Percentiles rank a stretch among this genome's conserved stretches.
Conservation (phyloP, 2,329 filamentous ascomycete species). For the Amauroascus verrucosus region DNA sequence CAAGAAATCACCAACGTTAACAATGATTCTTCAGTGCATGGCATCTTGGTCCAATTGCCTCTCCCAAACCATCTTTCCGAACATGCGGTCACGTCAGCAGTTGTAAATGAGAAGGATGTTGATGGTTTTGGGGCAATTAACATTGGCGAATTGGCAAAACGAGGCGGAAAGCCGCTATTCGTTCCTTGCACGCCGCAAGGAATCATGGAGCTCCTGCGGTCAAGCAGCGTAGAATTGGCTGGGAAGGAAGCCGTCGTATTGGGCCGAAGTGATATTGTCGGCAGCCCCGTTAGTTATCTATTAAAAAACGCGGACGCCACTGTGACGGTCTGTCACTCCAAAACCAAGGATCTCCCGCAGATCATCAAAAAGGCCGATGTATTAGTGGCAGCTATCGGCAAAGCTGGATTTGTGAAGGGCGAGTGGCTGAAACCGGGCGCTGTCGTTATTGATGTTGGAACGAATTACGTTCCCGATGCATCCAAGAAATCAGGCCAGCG, state of each 20-base stretch:
- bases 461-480: constrained; percentile 83
- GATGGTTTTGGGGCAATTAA: constrained; percentile 91
- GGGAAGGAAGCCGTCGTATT: constrained; percentile 94
- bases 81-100: constrained; percentile 78
- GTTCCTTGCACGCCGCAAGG: constrained; percentile 94
- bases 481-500: constrained; percentile 87
- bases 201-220: constrained; percentile 82
- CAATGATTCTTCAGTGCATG: constrained; percentile 75
- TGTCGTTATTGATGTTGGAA: constrained; percentile 96
- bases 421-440: constrained; percentile 90
- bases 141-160: constrained; percentile 94
- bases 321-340: constrained; percentile 91
- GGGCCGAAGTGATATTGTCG: constrained; percentile 92
- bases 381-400: constrained; percentile 82
- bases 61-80: constrained; percentile 84
- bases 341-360: constrained; percentile 61
- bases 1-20: constrained; percentile 73
- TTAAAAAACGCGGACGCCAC: constrained; percentile 93
- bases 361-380: constrained; percentile 79
- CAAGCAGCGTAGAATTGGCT: constrained; percentile 68
- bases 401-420: constrained; percentile 78
- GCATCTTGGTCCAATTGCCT: constrained; percentile 87
- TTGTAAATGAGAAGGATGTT: constrained; percentile 90
- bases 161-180: constrained; percentile 80
- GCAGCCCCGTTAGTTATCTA: constrained; percentile 90